Evolutionary conservation across 306 rosid species (phyloP).

Genomic region (Trifolium subterraneum): DNA sequence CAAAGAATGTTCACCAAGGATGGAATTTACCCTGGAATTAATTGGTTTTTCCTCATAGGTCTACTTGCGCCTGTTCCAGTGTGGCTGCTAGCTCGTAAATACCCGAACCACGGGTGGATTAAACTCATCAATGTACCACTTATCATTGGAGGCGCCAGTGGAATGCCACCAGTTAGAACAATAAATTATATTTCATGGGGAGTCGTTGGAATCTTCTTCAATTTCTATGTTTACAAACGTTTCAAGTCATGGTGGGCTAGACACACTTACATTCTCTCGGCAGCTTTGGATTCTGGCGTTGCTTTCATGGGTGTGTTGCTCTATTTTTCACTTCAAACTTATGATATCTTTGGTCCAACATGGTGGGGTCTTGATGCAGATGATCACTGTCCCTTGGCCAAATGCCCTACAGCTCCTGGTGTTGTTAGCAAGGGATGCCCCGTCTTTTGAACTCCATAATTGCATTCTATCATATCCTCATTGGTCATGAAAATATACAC

Average conservation of each 20-base stretch:
- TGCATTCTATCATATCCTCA: background rate
- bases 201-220: slow-evolving; percentile 69
- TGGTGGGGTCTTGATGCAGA: slow-evolving; percentile 69
- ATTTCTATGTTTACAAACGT: slow-evolving; percentile 50
- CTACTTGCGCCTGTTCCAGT: slow-evolving; percentile 58
- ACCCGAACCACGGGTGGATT: slow-evolving; percentile 60
- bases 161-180: slow-evolving; percentile 54
- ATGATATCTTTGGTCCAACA: slow-evolving; percentile 44
- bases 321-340: slow-evolving; percentile 60
- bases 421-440: slow-evolving; percentile 59
- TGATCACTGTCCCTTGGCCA: slow-evolving; percentile 69
- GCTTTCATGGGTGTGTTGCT: slow-evolving; percentile 62
- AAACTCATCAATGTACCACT: slow-evolving; percentile 64
- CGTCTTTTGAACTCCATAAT: slow-evolving; percentile 23
- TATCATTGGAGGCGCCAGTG: slow-evolving; percentile 43
- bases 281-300: slow-evolving; percentile 73
- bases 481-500: background rate
- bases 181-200: slow-evolving; percentile 62
- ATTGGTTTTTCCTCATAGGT: slow-evolving; percentile 74
- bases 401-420: slow-evolving; percentile 78
- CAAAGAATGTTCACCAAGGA: slow-evolving; percentile 58
- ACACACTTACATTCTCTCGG: slow-evolving; percentile 72
- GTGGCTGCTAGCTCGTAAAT: slow-evolving; percentile 52
- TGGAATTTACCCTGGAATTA: slow-evolving; percentile 60
- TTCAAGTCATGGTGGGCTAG: slow-evolving; percentile 75